phyloP scores from a whole-genome alignment of 192 early-diverging fungal genomes.

The Backusella psychrophila region DNA sequence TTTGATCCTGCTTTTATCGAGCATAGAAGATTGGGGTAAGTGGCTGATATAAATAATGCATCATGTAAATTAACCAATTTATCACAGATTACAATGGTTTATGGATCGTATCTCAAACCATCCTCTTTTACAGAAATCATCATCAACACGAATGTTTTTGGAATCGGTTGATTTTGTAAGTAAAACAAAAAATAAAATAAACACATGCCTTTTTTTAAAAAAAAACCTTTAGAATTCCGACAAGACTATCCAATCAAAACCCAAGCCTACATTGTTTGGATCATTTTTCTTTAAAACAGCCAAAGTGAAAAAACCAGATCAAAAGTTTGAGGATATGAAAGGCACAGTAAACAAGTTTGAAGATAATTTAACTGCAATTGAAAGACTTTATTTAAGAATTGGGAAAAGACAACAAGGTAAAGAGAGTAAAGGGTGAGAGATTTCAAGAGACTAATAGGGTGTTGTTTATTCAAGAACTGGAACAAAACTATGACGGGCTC shows the following conservation, averaged over 20 bases:
- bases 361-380: slow-evolving; percentile 78
- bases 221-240: not conserved
- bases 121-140: slow-evolving; percentile 71
- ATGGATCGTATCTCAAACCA: slow-evolving; percentile 78
- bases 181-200: not conserved
- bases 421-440: not conserved
- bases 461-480: slow-evolving; percentile 51
- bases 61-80: not conserved
- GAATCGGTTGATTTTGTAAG: slow-evolving; percentile 75
- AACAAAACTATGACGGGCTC: slow-evolving; percentile 74
- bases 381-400: slow-evolving; percentile 74
- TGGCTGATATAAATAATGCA: not conserved
- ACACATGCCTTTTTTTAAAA: not conserved
- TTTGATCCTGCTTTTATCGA: slow-evolving; percentile 92
- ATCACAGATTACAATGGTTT: slow-evolving; percentile 75
- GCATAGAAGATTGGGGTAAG: slow-evolving; percentile 52
- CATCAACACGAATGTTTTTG: slow-evolving; percentile 75
- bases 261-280: slow-evolving; percentile 43
- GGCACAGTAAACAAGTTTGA: slow-evolving; percentile 80
- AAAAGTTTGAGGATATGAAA: slow-evolving; percentile 78
- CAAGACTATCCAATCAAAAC: slow-evolving; percentile 1
- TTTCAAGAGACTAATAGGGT: not conserved
- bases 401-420: slow-evolving; percentile 66
- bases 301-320: slow-evolving; percentile 85
- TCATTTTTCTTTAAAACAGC: slow-evolving; percentile 83